Conservation (phyloP, 306 rosid species). For the Albizia julibrissin region DNA sequence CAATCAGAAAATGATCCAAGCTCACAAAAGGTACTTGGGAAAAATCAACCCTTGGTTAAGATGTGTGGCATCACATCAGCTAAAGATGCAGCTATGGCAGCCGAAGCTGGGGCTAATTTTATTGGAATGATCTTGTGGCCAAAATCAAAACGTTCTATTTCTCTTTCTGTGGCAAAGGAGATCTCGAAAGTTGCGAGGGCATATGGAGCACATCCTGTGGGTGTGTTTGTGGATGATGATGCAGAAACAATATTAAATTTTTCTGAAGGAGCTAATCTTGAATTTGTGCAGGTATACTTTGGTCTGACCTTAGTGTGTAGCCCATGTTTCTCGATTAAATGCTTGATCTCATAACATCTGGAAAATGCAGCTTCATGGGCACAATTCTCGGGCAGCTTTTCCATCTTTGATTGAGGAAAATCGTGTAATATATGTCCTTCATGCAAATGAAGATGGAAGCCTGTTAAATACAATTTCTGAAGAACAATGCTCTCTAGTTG, state of each 20-base stretch:
- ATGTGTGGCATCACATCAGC: conserved; percentile 96
- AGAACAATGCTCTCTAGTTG: conserved; percentile 70
- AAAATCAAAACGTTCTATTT: conserved; percentile 85
- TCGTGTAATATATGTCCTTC: conserved; percentile 82
- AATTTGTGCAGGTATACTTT: conserved; percentile 70
- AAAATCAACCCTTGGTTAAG: conserved; percentile 66
- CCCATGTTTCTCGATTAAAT: conserved; percentile 21
- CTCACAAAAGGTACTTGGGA: conserved; percentile 42
- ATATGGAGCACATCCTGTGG: conserved; percentile 83
- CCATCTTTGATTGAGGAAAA: conserved; percentile 50
- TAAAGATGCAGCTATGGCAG: conserved; percentile 87
- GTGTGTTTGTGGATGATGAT: conserved; percentile 91
- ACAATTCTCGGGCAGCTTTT: conserved; percentile 70
- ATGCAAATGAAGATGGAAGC: conserved; percentile 72
- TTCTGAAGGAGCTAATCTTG: conserved; percentile 70
- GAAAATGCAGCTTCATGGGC: conserved; percentile 85
- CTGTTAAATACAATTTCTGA: conserved; percentile 63
- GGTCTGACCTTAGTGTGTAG: neutral
- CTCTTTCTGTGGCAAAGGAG: conserved; percentile 82
- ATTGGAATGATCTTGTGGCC: conserved; percentile 98
- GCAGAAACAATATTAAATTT: conserved; percentile 69
- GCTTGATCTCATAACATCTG: conserved; percentile 26
- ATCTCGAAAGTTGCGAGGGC: conserved; percentile 82
- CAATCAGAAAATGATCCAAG: conserved; percentile 41
- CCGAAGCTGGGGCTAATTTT: conserved; percentile 94